Percentiles rank a stretch among this genome's conserved stretches.
These are phyloP conservation scores for Hydrangea macrophylla DNA, from an alignment of 148 eudicot genomes.

Conservation along the genomic window DNA sequence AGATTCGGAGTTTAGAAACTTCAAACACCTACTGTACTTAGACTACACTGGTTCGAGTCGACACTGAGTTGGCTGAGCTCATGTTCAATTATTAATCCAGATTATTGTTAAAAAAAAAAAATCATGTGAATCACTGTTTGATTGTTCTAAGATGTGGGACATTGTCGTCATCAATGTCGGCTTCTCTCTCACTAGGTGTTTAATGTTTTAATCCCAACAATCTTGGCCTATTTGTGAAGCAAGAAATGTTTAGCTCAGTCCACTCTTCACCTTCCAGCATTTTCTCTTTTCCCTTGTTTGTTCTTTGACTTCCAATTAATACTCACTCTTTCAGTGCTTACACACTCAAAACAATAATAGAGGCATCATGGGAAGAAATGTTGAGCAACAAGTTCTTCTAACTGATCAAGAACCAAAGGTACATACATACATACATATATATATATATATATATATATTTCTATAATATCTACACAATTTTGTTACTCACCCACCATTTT, in stretches of 20 bases:
- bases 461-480: not conserved
- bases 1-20: too few species aligned
- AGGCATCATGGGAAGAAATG: constrained; percentile 29
- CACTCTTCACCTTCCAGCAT: constrained; percentile 6
- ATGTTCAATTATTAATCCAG: too few species aligned
- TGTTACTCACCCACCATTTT: too few species aligned
- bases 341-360: not conserved
- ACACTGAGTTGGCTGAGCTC: too few species aligned
- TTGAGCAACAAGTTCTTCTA: constrained; percentile 24
- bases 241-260: not conserved
- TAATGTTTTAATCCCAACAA: not conserved
- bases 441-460: not conserved
- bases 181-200: constrained; percentile 9
- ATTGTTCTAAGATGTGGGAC: not conserved
- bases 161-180: constrained; percentile 12
- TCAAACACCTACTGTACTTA: too few species aligned
- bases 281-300: not conserved
- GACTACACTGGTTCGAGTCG: too few species aligned
- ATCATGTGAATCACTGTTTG: not conserved
- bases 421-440: not conserved
- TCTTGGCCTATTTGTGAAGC: constrained; percentile 1
- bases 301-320: not conserved
- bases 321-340: not conserved
- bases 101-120: not conserved
- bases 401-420: constrained; percentile 30